These are phyloP conservation scores for Aegilops tauschii DNA, from an alignment of 176 grass and related monocot genomes.

Conservation along the genomic window DNA sequence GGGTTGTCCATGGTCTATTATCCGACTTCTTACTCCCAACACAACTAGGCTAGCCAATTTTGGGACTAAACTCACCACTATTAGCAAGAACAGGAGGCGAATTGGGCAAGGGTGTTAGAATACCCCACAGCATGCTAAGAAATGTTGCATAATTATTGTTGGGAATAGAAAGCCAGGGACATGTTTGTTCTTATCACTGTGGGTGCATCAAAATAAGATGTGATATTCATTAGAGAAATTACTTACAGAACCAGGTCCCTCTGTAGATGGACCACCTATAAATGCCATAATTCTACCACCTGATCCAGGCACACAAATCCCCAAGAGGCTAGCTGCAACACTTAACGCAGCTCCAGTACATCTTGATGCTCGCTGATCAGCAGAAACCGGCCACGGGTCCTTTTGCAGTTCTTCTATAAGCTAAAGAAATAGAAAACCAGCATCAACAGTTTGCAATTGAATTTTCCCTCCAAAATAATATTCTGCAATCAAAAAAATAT, in stretches of 20 bases:
- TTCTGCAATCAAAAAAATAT: background rate
- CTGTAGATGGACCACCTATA: constrained; percentile 82
- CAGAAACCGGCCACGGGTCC: constrained; percentile 78
- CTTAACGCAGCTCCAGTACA: constrained; percentile 79
- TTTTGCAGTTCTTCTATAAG: constrained; percentile 92
- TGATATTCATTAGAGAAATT: background rate
- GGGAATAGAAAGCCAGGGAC: background rate
- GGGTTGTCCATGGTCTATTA: background rate
- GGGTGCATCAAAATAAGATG: background rate
- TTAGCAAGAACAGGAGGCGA: background rate
- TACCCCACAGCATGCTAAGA: background rate
- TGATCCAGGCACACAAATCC: constrained; percentile 87
- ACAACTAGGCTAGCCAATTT: background rate
- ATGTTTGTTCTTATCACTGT: background rate
- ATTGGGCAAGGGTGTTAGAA: background rate
- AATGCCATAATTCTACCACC: constrained; percentile 98
- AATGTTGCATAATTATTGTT: background rate
- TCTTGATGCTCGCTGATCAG: constrained; percentile 77
- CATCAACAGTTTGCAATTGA: constrained; percentile 12
- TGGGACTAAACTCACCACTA: constrained; percentile 15
- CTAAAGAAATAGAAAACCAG: constrained; percentile 32
- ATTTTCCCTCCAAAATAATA: background rate
- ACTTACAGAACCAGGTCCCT: constrained; percentile 84
- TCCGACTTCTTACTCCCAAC: background rate
- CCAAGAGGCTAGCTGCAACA: constrained; percentile 72